Percentiles rank a stretch among this genome's conserved stretches.
These are phyloP conservation scores for Thecaphora thlaspeos DNA, from an alignment of 1,284 basidiomycete genomes.

Conservation along the genomic window DNA sequence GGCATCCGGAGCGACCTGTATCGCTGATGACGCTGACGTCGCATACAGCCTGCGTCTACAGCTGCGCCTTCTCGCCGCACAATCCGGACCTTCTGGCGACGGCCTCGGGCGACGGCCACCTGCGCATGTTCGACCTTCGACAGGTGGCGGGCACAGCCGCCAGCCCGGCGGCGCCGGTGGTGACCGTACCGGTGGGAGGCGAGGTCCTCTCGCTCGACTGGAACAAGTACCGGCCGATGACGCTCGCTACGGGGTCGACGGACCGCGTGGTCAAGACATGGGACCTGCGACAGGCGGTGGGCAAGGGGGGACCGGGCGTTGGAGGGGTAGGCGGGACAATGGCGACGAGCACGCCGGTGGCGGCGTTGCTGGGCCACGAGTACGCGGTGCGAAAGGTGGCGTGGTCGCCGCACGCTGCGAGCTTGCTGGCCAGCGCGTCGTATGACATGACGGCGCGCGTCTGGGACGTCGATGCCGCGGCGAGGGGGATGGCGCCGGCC, in stretches of 20 bases:
- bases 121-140: constrained; percentile 49
- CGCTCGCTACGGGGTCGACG: constrained; percentile 76
- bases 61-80: constrained; percentile 86
- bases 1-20: constrained; percentile 76
- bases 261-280: constrained; percentile 78
- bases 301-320: neutral
- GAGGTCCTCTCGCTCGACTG: constrained; percentile 73
- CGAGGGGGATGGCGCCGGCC: constrained; percentile 6
- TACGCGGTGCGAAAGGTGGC: constrained; percentile 62
- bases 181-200: constrained; percentile 44
- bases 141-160: constrained; percentile 2
- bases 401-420: constrained; percentile 65
- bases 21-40: constrained; percentile 79
- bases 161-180: constrained; percentile 10
- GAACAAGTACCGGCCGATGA: constrained; percentile 84
- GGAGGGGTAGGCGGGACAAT: neutral
- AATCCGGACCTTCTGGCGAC: constrained; percentile 76
- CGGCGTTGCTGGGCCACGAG: constrained; percentile 59
- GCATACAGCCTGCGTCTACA: constrained; percentile 80
- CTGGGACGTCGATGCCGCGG: constrained; percentile 61
- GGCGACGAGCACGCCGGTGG: constrained; percentile 17
- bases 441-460: constrained; percentile 96
- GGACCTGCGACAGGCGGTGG: constrained; percentile 63
- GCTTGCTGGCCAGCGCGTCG: constrained; percentile 76
- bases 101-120: constrained; percentile 70